phyloP scores from a whole-genome alignment of 805 yeast genomes.

The Candida incommunis region DNA sequence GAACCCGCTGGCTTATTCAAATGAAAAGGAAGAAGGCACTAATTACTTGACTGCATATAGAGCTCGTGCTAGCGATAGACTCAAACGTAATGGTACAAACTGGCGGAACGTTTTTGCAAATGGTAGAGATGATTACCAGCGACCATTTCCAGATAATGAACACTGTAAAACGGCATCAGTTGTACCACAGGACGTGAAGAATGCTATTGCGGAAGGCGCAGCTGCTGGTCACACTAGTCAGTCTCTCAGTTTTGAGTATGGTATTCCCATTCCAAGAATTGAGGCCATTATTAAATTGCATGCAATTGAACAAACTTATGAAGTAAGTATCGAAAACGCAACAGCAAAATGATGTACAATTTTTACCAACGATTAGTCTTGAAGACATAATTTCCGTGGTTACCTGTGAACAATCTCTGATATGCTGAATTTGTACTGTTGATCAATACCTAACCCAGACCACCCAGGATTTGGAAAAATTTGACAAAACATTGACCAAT shows the following conservation, averaged over 20 bases:
- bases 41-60: slow-evolving; percentile 17
- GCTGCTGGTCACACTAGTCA: slow-evolving; percentile 44
- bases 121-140: slow-evolving; percentile 16
- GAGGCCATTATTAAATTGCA: slow-evolving; percentile 73
- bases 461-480: slow-evolving; percentile 39
- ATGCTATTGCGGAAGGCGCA: slow-evolving; percentile 43
- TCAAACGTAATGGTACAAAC: slow-evolving; percentile 10
- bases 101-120: slow-evolving; percentile 18
- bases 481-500: slow-evolving; percentile 50
- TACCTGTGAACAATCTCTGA: slow-evolving; percentile 19
- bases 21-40: slow-evolving; percentile 48
- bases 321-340: slow-evolving; percentile 33
- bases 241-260: slow-evolving; percentile 63
- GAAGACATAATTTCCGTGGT: slow-evolving; percentile 47
- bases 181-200: slow-evolving; percentile 45
- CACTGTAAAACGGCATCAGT: slow-evolving; percentile 53
- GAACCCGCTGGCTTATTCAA: slow-evolving; percentile 63
- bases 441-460: slow-evolving; percentile 29
- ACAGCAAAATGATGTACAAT: slow-evolving; percentile 31
- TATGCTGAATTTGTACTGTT: slow-evolving; percentile 2
- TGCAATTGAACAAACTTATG: slow-evolving; percentile 50
- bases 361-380: slow-evolving; percentile 56
- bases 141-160: slow-evolving; percentile 73
- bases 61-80: slow-evolving; percentile 16
- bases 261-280: slow-evolving; percentile 70